Conservation (phyloP, 208 protist genomes). For the Wallacemonas sp. region DNA sequence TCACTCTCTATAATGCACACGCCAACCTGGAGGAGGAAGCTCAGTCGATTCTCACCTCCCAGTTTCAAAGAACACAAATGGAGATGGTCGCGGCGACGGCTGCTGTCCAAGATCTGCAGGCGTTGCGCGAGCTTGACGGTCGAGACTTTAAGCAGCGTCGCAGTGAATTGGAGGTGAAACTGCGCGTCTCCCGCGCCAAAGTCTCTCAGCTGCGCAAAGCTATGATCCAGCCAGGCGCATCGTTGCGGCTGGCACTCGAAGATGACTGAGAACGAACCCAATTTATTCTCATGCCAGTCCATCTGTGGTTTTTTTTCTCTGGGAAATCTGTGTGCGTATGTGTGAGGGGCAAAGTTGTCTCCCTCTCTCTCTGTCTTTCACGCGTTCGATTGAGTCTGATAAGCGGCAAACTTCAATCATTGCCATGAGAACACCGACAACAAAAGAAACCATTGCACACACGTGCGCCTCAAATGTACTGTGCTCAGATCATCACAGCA, state of each 20-base stretch:
- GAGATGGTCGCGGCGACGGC: conserved; percentile 1
- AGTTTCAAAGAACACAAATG: conserved; percentile 9
- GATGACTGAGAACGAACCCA: neutral
- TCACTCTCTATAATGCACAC: neutral
- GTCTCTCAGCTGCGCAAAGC: neutral
- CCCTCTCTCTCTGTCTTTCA: too few species aligned
- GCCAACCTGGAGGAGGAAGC: neutral
- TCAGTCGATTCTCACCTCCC: neutral
- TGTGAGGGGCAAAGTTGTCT: too few species aligned
- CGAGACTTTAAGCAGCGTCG: neutral
- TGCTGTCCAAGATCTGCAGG: neutral
- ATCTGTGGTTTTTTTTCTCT: neutral
- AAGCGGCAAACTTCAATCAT: too few species aligned
- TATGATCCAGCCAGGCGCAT: neutral
- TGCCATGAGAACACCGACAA: too few species aligned
- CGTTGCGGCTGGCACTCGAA: neutral
- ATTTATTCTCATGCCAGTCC: neutral
- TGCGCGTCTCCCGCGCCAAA: neutral
- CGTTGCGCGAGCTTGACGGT: neutral
- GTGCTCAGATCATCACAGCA: too few species aligned
- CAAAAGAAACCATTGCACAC: too few species aligned
- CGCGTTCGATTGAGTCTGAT: too few species aligned
- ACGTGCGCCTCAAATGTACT: too few species aligned
- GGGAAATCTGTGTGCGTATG: too few species aligned
- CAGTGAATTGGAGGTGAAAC: neutral